A percentile compares a stretch with the other conserved stretches of the same genome.
Evolutionary conservation across 108 stramenopile genomes (phyloP).

Genomic region (Conticribra guillardii): DNA sequence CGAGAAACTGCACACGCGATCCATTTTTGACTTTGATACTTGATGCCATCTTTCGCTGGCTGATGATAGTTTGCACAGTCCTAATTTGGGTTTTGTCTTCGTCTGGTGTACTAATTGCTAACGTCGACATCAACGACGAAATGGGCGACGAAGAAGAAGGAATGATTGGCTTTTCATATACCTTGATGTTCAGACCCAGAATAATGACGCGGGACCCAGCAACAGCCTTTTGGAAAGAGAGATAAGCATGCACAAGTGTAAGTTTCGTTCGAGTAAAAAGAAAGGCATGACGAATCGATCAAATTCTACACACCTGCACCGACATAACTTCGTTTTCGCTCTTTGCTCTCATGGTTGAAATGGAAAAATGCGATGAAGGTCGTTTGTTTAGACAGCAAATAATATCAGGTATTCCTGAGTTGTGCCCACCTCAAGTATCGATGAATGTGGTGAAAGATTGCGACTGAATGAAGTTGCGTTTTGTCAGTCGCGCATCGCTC

Average conservation of each 20-base stretch:
- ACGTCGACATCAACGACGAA: neutral
- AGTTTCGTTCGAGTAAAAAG: no score
- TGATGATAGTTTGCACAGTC: neutral
- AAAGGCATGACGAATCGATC: no score
- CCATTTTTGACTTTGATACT: slow-evolving; percentile 7
- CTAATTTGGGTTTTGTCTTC: neutral
- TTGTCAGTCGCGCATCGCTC: no score
- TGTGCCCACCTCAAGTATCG: no score
- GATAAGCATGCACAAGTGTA: no score
- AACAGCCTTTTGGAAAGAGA: no score
- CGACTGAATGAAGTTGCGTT: no score
- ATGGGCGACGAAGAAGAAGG: neutral
- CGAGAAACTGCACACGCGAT: slow-evolving; percentile 15
- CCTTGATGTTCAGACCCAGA: slow-evolving; percentile 16
- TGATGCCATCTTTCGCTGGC: neutral
- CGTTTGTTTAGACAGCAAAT: no score
- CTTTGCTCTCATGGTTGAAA: slow-evolving; percentile 20
- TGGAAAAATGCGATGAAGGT: no score
- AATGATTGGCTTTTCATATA: neutral
- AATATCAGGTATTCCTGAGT: no score
- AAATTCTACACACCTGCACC: no score
- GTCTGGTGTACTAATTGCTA: neutral
- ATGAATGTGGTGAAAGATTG: no score
- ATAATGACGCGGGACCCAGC: slow-evolving; percentile 14
- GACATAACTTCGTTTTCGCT: slow-evolving; percentile 20